Evolutionary conservation across 2,329 filamentous ascomycete species (phyloP).

Genomic region (Tolypocladium ophioglossoides): DNA sequence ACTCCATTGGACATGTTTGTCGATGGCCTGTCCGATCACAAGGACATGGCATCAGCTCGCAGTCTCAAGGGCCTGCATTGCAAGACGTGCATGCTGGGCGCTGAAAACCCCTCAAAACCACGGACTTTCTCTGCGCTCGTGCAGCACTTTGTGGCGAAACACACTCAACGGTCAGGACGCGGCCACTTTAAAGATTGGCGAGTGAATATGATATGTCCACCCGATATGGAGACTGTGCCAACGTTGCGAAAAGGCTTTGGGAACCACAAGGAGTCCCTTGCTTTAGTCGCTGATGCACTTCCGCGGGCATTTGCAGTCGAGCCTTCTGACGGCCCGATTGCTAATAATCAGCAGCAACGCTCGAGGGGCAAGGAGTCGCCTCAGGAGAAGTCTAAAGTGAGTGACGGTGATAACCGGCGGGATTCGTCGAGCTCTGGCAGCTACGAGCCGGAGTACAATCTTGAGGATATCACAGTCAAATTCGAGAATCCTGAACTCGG

Average conservation of each 20-base stretch:
- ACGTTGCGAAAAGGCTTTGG: slow-evolving; percentile 16
- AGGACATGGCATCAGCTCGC: slow-evolving; percentile 45
- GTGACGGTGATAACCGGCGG: slow-evolving; percentile 3
- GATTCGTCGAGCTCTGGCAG: slow-evolving; percentile 8
- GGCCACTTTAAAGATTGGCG: slow-evolving; percentile 28
- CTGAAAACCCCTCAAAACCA: not conserved
- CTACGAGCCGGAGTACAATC: not conserved
- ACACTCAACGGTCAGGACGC: slow-evolving; percentile 18
- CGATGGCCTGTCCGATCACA: slow-evolving; percentile 44
- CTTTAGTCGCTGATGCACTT: slow-evolving; percentile 28
- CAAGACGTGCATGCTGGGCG: slow-evolving; percentile 34
- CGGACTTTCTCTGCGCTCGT: slow-evolving; percentile 47
- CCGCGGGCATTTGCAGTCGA: slow-evolving; percentile 12
- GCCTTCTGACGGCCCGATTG: not conserved
- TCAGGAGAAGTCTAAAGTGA: not conserved
- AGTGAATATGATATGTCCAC: slow-evolving; percentile 33
- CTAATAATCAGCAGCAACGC: not conserved
- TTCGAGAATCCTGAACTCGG: not conserved
- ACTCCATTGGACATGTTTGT: slow-evolving; percentile 49
- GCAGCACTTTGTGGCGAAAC: slow-evolving; percentile 42
- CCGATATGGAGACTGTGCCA: slow-evolving; percentile 20
- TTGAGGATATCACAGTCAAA: not conserved
- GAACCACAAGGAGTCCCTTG: slow-evolving; percentile 20
- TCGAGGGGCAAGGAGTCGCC: too few species aligned
- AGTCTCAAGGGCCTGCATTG: slow-evolving; percentile 44